A percentile compares a stretch with the other conserved stretches of the same genome.
These are phyloP conservation scores for Phialemoniopsis sp. DNA, from an alignment of 2,329 filamentous ascomycete species.

Conservation along the genomic window DNA sequence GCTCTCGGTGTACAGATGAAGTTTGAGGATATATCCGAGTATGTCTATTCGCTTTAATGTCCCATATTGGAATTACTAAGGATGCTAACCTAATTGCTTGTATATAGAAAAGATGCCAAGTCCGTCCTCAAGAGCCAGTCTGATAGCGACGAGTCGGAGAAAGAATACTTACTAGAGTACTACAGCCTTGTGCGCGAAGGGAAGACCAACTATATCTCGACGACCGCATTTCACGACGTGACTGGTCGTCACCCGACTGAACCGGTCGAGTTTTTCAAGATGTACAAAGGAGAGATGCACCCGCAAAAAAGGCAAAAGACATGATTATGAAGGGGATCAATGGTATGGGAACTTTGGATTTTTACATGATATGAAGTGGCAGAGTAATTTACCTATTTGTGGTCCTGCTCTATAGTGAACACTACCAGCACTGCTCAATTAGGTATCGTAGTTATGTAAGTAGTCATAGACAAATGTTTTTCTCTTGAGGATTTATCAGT, in stretches of 20 bases:
- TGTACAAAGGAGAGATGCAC: slow-evolving; percentile 33
- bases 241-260: slow-evolving; percentile 40
- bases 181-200: slow-evolving; percentile 47
- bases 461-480: no score
- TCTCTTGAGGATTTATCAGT: no score
- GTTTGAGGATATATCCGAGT: slow-evolving; percentile 42
- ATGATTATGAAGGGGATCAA: no score
- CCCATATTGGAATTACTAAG: no score
- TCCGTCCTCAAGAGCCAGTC: slow-evolving; percentile 28
- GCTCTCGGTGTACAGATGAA: slow-evolving; percentile 35
- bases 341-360: no score
- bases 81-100: slow-evolving; percentile 4
- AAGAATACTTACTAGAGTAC: slow-evolving; percentile 45
- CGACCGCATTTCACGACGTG: slow-evolving; percentile 40
- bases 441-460: no score
- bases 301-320: slow-evolving; percentile 26
- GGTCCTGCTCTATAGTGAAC: no score
- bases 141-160: slow-evolving; percentile 30
- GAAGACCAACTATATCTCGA: slow-evolving; percentile 50
- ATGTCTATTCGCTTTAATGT: slow-evolving; percentile 9
- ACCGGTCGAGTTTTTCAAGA: slow-evolving; percentile 42
- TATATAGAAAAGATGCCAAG: slow-evolving; percentile 24
- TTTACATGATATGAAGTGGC: no score
- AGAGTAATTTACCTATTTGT: no score
- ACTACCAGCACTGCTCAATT: no score